A percentile compares a stretch with the other conserved stretches of the same genome.
phyloP scores from a whole-genome alignment of 805 yeast species.

The Barnettozyma californica region DNA sequence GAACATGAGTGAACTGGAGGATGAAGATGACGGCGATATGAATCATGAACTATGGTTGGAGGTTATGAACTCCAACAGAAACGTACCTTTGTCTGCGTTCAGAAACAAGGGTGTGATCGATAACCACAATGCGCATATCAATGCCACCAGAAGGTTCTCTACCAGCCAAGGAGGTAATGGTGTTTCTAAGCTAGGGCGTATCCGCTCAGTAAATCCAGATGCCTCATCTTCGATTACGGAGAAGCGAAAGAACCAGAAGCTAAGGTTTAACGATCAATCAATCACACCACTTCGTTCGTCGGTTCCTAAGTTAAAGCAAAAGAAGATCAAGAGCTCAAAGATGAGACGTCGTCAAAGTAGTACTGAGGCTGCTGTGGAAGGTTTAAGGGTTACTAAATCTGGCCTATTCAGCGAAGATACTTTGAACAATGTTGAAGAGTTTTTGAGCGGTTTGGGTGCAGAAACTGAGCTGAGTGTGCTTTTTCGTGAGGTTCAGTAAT shows the following conservation, averaged over 20 bases:
- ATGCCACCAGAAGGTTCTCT: constrained; percentile 25
- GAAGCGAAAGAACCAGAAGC: constrained; percentile 11
- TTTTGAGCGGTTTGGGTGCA: constrained; percentile 46
- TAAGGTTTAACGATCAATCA: constrained; percentile 13
- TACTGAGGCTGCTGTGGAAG: constrained; percentile 73
- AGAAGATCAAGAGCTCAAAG: constrained; percentile 24
- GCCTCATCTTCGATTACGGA: constrained; percentile 4
- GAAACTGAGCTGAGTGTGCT: constrained; percentile 36
- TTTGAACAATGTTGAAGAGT: constrained; percentile 68
- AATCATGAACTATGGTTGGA: constrained; percentile 33
- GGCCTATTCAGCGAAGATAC: constrained; percentile 76
- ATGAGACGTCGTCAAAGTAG: constrained; percentile 59
- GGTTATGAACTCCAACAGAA: constrained; percentile 36
- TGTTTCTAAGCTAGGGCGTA: constrained; percentile 1
- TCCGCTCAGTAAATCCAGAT: not conserved
- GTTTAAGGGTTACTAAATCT: constrained; percentile 65
- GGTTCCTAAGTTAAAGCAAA: constrained; percentile 11
- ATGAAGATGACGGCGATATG: constrained; percentile 45
- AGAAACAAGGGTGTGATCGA: constrained; percentile 63
- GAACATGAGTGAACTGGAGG: constrained; percentile 84
- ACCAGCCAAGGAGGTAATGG: constrained; percentile 1
- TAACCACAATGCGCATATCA: constrained; percentile 24
- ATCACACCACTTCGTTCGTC: constrained; percentile 15
- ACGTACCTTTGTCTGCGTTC: constrained; percentile 84
- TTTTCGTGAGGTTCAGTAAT: constrained; percentile 25